Base-by-base conservation (phyloP, 1,139 yeast genomes). In the Pichia sp. region DNA sequence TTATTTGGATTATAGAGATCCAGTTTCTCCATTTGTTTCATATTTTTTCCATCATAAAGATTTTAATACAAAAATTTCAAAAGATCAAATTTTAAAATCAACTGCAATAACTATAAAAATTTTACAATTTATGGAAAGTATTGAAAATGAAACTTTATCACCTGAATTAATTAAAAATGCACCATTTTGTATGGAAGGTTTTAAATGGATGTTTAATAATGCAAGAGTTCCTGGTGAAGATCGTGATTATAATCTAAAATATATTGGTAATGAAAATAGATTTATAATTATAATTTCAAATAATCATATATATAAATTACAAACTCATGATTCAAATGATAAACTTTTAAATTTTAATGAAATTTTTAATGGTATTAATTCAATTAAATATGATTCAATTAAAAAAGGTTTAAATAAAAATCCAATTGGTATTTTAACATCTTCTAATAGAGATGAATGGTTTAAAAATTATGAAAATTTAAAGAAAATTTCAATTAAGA, bases 111-210 rank as follows among this genome's bases (percentile, higher is more conserved):
- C 80, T 30, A 65, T 69, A 46, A 71, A 80, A 55, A 73, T 82
- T 38, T 64, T 78, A 39, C 71, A 76, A 51, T 83, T 82, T 55
- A 70, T 74, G 67, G 69, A 70, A 49, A 58, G 71, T 28, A 70
- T 82, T 45, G 82, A 78, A 59, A 66, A 65, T 51, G 87, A 82
- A 61, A 66, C 78, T 24, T 68, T 84, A 55, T 80, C 73, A 55
- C 89, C 96, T 2, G 97, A 92, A 66, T 69, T 83, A 52, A 79
- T 87, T 70, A 85, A 78, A 69, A 82, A 81, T 46, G 74, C 73
- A 55, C 96, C 97, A 24, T 82, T 78, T 63, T 90, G 97, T 68
- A 90, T 90, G 97, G 90, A 87, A 64, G 84, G 95, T 33, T 90
- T 87, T 76, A 78, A 77, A 60, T 78, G 80, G 70, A 85, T 92